Evolutionary conservation across 495 filamentous ascomycete species (phyloP).

Genomic region (Margaritispora aquatica): DNA sequence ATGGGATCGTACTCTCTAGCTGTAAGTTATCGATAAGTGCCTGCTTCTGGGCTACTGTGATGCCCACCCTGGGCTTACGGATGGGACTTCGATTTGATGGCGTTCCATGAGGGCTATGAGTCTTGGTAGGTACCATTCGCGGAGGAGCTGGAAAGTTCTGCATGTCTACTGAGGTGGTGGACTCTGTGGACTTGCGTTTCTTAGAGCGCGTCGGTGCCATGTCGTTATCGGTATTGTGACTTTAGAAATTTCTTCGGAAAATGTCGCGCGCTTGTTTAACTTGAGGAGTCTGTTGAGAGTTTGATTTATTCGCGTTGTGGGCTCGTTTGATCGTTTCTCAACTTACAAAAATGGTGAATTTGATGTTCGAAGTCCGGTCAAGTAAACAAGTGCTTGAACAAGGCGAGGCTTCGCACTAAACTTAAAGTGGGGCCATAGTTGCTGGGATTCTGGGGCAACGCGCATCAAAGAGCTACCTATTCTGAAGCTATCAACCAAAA

Average conservation of each 20-base stretch:
- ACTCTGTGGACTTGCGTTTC: slow-evolving; percentile 50
- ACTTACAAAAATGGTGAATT: not conserved
- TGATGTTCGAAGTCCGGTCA: not conserved
- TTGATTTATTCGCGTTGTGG: not conserved
- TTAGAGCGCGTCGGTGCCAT: slow-evolving; percentile 26
- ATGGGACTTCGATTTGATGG: slow-evolving; percentile 48
- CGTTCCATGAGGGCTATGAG: slow-evolving; percentile 24
- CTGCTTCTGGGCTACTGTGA: slow-evolving; percentile 78
- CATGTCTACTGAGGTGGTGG: slow-evolving; percentile 27
- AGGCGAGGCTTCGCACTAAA: slow-evolving; percentile 13
- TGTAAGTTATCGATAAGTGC: slow-evolving; percentile 88
- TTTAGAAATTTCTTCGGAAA: not conserved
- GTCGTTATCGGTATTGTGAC: not conserved
- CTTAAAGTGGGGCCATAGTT: slow-evolving; percentile 6
- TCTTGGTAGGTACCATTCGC: slow-evolving; percentile 36
- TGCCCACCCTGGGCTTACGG: slow-evolving; percentile 52
- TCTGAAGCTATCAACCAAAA: not conserved
- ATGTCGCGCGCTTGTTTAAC: not conserved
- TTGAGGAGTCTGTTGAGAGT: not conserved
- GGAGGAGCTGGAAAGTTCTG: slow-evolving; percentile 25
- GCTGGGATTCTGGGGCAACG: slow-evolving; percentile 17
- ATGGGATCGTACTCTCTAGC: slow-evolving; percentile 68
- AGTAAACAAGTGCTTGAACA: slow-evolving; percentile 22
- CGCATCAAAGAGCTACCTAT: slow-evolving; percentile 22
- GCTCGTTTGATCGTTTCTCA: not conserved